phyloP scores from a whole-genome alignment of 164 flowering plant species.

The Dillenia suffruticosa region DNA sequence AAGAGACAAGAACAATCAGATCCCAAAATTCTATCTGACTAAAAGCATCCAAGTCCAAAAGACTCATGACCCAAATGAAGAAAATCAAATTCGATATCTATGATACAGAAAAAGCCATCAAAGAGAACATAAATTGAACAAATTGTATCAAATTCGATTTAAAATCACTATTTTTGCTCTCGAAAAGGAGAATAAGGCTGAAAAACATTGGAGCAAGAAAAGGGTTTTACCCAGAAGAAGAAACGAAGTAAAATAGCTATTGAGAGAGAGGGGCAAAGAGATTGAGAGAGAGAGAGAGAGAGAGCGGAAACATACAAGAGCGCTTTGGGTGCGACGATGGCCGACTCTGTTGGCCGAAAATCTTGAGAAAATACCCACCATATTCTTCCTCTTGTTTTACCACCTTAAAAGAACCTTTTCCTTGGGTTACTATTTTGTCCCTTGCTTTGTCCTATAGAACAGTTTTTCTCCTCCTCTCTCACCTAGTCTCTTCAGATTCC shows the following conservation, averaged over 20 bases:
- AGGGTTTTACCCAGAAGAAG: conserved; percentile 2
- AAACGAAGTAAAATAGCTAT: conserved; percentile 1
- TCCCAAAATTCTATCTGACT: too few relatives aligned
- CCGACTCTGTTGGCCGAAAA: conserved; percentile 46
- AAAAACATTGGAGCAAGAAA: not conserved
- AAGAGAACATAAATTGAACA: too few relatives aligned
- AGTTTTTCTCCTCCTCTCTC: not conserved
- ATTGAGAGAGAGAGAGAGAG: not conserved
- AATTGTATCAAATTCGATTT: too few relatives aligned
- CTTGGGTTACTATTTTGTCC: too few relatives aligned
- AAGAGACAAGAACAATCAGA: too few relatives aligned
- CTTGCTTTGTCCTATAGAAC: not conserved
- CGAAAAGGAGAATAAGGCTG: not conserved
- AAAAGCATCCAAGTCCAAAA: too few relatives aligned
- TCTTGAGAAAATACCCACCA: conserved; percentile 89
- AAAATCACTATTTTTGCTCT: too few relatives aligned
- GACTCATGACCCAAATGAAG: too few relatives aligned
- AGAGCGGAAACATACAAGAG: conserved; percentile 40
- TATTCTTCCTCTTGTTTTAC: conserved; percentile 12
- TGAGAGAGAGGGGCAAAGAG: not conserved
- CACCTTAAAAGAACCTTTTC: not conserved
- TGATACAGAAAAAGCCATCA: too few relatives aligned
- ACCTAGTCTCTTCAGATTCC: not conserved
- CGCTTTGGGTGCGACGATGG: conserved; percentile 77
- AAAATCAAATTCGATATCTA: too few relatives aligned